A percentile compares a stretch with the other conserved stretches of the same genome.
Evolutionary conservation across 2,329 filamentous ascomycete species (phyloP).

Genomic region (Scorias spongiosa): DNA sequence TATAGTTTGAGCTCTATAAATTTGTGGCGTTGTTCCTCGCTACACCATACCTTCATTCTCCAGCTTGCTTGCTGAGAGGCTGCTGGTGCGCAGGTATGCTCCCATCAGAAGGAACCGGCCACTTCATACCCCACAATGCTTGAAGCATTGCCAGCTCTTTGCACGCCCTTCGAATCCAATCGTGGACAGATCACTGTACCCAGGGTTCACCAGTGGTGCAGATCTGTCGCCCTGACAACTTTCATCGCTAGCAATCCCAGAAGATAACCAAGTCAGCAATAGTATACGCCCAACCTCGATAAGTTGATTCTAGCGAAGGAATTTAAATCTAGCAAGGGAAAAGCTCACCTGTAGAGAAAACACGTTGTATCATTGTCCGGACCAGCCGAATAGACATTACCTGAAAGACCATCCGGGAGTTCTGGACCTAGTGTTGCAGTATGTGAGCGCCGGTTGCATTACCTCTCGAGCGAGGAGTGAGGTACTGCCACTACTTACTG

Average conservation of each 20-base stretch:
- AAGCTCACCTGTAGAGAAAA: conserved; percentile 6
- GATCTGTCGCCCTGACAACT: conserved; percentile 5
- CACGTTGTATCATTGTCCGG: conserved; percentile 6
- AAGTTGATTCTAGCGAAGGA: neutral
- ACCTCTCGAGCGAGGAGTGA: neutral
- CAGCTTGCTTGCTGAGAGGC: too few relatives aligned
- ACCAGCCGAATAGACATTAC: conserved; percentile 8
- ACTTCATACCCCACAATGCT: neutral
- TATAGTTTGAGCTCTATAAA: too few relatives aligned
- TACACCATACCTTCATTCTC: neutral
- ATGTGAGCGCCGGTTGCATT: neutral
- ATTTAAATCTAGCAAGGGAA: neutral
- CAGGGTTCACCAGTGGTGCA: conserved; percentile 5
- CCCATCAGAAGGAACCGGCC: neutral
- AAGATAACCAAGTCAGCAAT: neutral
- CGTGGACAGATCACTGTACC: conserved; percentile 4
- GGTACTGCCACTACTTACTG: conserved; percentile 1
- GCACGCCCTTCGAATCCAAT: conserved; percentile 7
- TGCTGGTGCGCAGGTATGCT: too few relatives aligned
- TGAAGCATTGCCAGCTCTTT: conserved; percentile 5
- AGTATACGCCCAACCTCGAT: too few relatives aligned
- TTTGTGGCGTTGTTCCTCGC: neutral
- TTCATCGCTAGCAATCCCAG: neutral
- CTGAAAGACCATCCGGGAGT: conserved; percentile 3
- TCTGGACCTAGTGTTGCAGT: neutral